These are phyloP conservation scores for Ophiosphaerella herpotricha DNA, from an alignment of 2,329 filamentous ascomycete species.

Conservation along the genomic window DNA sequence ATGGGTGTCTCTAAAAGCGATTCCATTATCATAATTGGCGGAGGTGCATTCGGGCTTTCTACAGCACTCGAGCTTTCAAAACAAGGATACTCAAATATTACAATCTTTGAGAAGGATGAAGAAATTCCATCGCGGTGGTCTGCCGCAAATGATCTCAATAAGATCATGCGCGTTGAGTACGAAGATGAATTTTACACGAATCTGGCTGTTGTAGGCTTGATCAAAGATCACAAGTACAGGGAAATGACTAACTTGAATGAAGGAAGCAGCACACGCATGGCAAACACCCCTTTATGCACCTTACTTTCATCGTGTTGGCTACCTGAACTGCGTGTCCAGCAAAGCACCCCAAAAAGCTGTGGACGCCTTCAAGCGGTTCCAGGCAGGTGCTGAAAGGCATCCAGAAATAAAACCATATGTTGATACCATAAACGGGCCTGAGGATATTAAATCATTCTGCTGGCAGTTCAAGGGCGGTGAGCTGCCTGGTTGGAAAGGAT, in stretches of 20 bases:
- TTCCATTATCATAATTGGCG: slow-evolving; percentile 35
- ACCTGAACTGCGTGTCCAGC: slow-evolving; percentile 57
- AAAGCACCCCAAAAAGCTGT: slow-evolving; percentile 55
- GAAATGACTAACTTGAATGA: slow-evolving; percentile 1
- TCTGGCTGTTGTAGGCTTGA: slow-evolving; percentile 53
- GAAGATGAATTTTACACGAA: slow-evolving; percentile 62
- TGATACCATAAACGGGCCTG: slow-evolving; percentile 16
- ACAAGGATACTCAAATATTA: slow-evolving; percentile 36
- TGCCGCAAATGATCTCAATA: slow-evolving; percentile 65
- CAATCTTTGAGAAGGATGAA: slow-evolving; percentile 36
- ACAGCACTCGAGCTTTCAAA: slow-evolving; percentile 36
- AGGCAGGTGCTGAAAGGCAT: slow-evolving; percentile 47
- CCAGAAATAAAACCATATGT: slow-evolving; percentile 48
- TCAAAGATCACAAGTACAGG: not conserved
- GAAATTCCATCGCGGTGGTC: slow-evolving; percentile 57
- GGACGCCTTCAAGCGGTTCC: slow-evolving; percentile 52
- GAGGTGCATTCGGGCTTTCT: slow-evolving; percentile 38
- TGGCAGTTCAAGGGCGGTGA: slow-evolving; percentile 54
- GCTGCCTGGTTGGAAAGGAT: slow-evolving; percentile 61
- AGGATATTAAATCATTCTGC: slow-evolving; percentile 50
- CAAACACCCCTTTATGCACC: slow-evolving; percentile 59
- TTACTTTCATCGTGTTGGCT: slow-evolving; percentile 58
- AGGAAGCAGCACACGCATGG: slow-evolving; percentile 60
- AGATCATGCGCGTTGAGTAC: slow-evolving; percentile 65
- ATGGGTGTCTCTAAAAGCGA: slow-evolving; percentile 29